Percentiles rank a stretch among this genome's conserved stretches.
Evolutionary conservation across 176 grass and related monocot species (phyloP).

Genomic region (Raddia guianensis): DNA sequence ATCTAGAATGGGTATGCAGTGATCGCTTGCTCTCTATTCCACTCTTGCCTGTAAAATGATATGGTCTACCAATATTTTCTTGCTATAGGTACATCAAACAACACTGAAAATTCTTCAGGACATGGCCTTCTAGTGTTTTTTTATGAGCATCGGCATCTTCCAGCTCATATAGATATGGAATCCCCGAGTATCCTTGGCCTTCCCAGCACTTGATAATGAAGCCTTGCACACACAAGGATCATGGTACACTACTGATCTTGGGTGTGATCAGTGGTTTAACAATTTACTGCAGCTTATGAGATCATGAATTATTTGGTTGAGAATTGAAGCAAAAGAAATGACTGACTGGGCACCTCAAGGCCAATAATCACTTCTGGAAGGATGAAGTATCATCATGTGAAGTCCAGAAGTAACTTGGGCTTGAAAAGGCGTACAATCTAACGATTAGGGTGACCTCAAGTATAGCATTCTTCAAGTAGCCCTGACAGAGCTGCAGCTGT

Average conservation of each 20-base stretch:
- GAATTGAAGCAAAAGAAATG: not conserved
- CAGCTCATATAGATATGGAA: not conserved
- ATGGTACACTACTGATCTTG: not conserved
- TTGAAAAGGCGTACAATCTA: not conserved
- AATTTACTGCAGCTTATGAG: not conserved
- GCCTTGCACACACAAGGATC: not conserved
- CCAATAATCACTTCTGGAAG: not conserved
- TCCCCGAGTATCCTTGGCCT: not conserved
- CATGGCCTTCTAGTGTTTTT: constrained; percentile 66
- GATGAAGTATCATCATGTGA: not conserved
- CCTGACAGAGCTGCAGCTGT: not conserved
- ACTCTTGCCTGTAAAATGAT: not conserved
- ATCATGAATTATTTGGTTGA: not conserved
- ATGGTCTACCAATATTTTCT: constrained; percentile 17
- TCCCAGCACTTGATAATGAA: not conserved
- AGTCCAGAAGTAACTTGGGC: not conserved
- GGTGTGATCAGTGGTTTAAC: not conserved
- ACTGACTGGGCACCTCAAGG: not conserved
- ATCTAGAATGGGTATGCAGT: constrained; percentile 85
- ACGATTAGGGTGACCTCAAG: not conserved
- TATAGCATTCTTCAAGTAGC: not conserved
- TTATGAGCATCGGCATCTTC: not conserved
- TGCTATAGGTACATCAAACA: constrained; percentile 71
- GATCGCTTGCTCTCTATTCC: not conserved
- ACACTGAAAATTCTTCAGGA: constrained; percentile 91